A percentile compares a stretch with the other conserved stretches of the same genome.
These are phyloP conservation scores for Berkeleyomyces basicola DNA, from an alignment of 2,329 filamentous ascomycete species.

Conservation along the genomic window DNA sequence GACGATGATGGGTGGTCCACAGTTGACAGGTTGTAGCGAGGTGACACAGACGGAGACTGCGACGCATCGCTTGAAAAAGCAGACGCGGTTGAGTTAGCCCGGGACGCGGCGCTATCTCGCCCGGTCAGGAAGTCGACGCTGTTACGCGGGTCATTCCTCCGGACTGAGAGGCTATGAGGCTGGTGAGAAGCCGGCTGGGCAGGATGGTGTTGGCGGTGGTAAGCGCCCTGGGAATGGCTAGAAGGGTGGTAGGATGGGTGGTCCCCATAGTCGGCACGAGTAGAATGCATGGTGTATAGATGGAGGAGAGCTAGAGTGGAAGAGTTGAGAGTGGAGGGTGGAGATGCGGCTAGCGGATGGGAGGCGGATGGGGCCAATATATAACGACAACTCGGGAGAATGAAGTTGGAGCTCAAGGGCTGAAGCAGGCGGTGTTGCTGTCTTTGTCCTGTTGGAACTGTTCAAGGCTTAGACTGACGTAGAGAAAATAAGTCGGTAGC, in stretches of 20 bases:
- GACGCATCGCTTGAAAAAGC: neutral
- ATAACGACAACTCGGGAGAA: neutral
- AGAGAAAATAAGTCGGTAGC: neutral
- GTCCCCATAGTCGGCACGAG: neutral
- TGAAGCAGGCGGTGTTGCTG: neutral
- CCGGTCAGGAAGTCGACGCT: conserved; percentile 6
- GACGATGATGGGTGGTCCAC: neutral
- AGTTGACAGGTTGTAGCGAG: neutral
- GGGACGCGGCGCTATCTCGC: neutral
- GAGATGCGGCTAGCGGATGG: neutral
- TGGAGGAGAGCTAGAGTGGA: neutral
- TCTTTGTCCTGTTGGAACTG: neutral
- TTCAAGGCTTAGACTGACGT: neutral
- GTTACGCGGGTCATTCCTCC: neutral
- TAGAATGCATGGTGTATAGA: neutral
- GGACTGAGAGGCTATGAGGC: neutral
- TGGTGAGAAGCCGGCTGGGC: too few species aligned
- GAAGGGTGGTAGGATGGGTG: neutral
- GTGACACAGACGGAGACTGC: conserved; percentile 2
- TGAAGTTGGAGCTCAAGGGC: neutral
- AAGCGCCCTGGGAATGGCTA: neutral
- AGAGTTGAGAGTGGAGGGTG: neutral
- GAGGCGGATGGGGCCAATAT: neutral
- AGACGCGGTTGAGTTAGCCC: neutral
- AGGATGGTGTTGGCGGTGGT: neutral